Base-by-base conservation (phyloP, 306 rosid genomes). In the Inga leiocalycina region DNA sequence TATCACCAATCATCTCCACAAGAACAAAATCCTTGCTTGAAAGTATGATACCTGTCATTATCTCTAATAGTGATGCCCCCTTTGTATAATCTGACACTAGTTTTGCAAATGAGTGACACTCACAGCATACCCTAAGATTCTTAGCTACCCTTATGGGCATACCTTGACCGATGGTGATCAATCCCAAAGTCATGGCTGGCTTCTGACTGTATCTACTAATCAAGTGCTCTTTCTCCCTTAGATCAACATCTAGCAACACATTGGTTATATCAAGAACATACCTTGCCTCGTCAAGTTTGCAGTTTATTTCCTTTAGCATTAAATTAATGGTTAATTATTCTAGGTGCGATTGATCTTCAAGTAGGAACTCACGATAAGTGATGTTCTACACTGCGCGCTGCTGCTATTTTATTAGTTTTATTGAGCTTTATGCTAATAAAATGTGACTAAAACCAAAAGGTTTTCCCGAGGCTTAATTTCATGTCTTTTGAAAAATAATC, bases 181-280 rank as follows among this genome's bases (percentile, higher is more conserved):
- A 88, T 67, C 97, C 97, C 65, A 87, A 90, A 79, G 98, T 91
- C 77, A 93, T 86, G 83, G 93, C 97, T 64, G 88, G 83, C 76
- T 94, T 94, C 88, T 93, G 94, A 59, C 98, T 90, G 20, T 93
- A 97, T n/a, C 86, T 84, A 79, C 88, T 81, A 74, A 94, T 96
- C 77, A 93, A 76, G 79, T 86, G 83, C 84, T 87, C 86, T 68
- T 93, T 93, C 85, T 89, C 94, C 62, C 71, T 82, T 65, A 88
- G 91, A 76, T 91, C 92, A 56, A 94, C 92, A 64, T 94, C 93
- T 48, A 94, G 84, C 80, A 91, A 82, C 54, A 52, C 57, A 52
- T 51, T 51, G 57, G n/a, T 51, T 51, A 4, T 2, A 17, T 52
- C n/a, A 15, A 3, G 57, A 52, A 4, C 57, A 52, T 16, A 17